Evolutionary conservation across 2,329 filamentous ascomycete genomes (phyloP).

Genomic region (Xylariaceae sp.): DNA sequence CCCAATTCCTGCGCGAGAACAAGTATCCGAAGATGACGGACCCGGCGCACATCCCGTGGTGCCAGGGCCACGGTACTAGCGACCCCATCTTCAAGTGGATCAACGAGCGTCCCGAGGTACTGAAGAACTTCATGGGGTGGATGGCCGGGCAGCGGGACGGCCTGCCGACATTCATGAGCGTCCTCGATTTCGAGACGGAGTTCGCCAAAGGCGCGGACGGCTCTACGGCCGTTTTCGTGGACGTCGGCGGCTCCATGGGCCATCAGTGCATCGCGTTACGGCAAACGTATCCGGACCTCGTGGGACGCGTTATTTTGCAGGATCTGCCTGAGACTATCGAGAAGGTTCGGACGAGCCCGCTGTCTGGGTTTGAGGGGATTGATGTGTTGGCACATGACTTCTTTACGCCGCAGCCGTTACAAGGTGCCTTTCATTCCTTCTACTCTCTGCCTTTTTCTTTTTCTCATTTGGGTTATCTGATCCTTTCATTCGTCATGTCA

Average conservation of each 20-base stretch:
- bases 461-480: too few relatives aligned
- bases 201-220: constrained; percentile 17
- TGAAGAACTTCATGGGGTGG: constrained; percentile 27
- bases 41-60: constrained; percentile 20
- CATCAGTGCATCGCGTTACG: constrained; percentile 31
- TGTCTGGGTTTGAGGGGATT: constrained; percentile 30
- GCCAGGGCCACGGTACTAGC: constrained; percentile 20
- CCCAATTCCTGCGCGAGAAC: constrained; percentile 29
- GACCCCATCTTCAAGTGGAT: constrained; percentile 29
- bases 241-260: constrained; percentile 34
- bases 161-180: constrained; percentile 27
- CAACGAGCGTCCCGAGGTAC: constrained; percentile 22
- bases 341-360: constrained; percentile 25
- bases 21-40: constrained; percentile 26
- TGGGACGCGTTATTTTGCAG: constrained; percentile 34
- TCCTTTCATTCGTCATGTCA: too few relatives aligned
- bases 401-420: constrained; percentile 29
- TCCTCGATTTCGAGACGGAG: constrained; percentile 28
- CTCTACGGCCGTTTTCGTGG: constrained; percentile 32
- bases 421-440: too few relatives aligned
- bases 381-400: constrained; percentile 30
- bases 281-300: constrained; percentile 24
- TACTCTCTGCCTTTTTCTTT: too few relatives aligned
- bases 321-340: constrained; percentile 27
- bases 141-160: constrained; percentile 31